These are phyloP conservation scores for Dimocarpus longan DNA, from an alignment of 345 rosid species.

Conservation along the genomic window DNA sequence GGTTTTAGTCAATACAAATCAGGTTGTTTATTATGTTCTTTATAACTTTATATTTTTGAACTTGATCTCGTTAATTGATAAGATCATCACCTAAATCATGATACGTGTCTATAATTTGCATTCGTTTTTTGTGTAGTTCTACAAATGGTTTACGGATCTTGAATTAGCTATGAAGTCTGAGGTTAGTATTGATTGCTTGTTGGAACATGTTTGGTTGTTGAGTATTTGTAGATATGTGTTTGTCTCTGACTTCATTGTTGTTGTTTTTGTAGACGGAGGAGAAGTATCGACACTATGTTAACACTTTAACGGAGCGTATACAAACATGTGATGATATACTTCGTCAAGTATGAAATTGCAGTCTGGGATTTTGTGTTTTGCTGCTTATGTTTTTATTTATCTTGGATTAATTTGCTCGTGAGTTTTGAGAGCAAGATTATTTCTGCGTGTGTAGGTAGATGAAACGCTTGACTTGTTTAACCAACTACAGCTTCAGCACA, in stretches of 20 bases:
- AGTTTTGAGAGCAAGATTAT: background rate
- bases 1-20: slow-evolving; percentile 85
- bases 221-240: slow-evolving; percentile 5
- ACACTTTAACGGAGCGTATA: slow-evolving; percentile 75
- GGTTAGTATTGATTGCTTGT: slow-evolving; percentile 56
- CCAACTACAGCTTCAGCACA: slow-evolving; percentile 87
- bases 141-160: slow-evolving; percentile 98
- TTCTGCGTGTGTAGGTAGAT: slow-evolving; percentile 77
- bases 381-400: background rate
- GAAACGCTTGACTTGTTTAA: slow-evolving; percentile 84
- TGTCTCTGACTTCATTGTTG: slow-evolving; percentile 19
- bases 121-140: slow-evolving; percentile 54
- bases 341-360: slow-evolving; percentile 50
- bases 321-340: slow-evolving; percentile 90
- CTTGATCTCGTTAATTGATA: background rate
- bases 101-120: background rate
- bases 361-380: background rate
- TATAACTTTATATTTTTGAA: background rate
- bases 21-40: slow-evolving; percentile 35
- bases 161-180: slow-evolving; percentile 98
- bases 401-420: background rate
- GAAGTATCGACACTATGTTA: slow-evolving; percentile 90
- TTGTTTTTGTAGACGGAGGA: slow-evolving; percentile 73
- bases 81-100: background rate
- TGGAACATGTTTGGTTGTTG: slow-evolving; percentile 13